phyloP scores from a whole-genome alignment of 2,329 filamentous ascomycete species.

The Tolypocladium cylindrosporum region DNA sequence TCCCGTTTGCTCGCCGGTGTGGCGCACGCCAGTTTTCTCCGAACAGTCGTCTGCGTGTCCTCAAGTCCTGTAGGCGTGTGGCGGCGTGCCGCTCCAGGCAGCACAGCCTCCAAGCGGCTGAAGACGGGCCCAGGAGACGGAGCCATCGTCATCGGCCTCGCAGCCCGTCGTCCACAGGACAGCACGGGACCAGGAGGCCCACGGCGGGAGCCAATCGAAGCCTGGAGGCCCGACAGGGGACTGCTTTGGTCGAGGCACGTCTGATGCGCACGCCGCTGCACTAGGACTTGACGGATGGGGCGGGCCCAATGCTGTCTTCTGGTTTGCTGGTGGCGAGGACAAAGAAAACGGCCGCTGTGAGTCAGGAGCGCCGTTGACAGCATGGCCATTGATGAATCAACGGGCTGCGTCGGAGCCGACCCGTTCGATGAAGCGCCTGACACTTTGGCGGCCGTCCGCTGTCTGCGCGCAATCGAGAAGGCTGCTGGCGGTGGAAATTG shows the following conservation, averaged over 20 bases:
- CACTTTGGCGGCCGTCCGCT: neutral
- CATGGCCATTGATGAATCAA: neutral
- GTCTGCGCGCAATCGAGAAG: neutral
- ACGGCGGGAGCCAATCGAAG: neutral
- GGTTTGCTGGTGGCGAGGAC: neutral
- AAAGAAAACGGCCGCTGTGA: neutral
- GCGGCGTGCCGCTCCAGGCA: conserved; percentile 5
- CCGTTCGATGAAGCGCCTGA: conserved; percentile 2
- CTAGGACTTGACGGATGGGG: neutral
- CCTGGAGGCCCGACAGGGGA: neutral
- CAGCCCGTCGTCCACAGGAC: neutral
- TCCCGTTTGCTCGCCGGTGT: neutral
- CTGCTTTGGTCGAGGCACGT: neutral
- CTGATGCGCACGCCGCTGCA: neutral
- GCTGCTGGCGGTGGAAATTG: neutral
- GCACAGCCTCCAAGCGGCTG: conserved; percentile 6
- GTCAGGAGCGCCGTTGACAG: neutral
- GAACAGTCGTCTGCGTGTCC: no score
- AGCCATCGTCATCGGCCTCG: neutral
- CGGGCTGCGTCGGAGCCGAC: neutral
- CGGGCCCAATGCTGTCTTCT: neutral
- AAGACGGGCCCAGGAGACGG: neutral
- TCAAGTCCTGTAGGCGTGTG: neutral
- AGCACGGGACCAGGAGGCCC: neutral
- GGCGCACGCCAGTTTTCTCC: neutral